Base-by-base conservation (phyloP, 2,329 filamentous ascomycete species). In the Epichloe baconii region DNA sequence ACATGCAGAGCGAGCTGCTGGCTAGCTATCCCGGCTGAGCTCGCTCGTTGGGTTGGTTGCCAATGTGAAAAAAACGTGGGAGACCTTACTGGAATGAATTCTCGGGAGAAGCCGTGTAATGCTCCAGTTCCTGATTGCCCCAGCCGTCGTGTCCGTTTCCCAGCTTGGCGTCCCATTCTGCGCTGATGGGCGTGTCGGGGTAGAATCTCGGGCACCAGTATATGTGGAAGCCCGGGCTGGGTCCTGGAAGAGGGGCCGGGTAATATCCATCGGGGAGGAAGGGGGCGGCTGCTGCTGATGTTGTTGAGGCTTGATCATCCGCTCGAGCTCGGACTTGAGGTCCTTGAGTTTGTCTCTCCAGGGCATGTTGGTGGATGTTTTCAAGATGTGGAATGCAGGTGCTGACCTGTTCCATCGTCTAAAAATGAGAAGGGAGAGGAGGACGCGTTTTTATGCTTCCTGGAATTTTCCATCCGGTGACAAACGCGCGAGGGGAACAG, bases 61-160 rank as follows among this genome's bases (percentile, higher is more conserved):
- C 6, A 2, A 5, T 17, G 17, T 17, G 17, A 8, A 43, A 14
- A 19, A 7, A 26, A 0, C 2, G 23, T 7, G 2, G 23, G 23
- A 26, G 6, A 26, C 53, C 64, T 35, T 53, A 69, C 67, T 79
- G 70, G 60, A 81, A 82, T 21, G 72, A 72, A 58, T 81, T 81
- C 4, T 66, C 59, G 0, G 69, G 61, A 11, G 65, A 61, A 36
- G 71, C 64, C 5, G 74, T 75, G 60, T 82, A 82, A 64, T 77
- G 74, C 62, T 82, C 71, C 47, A 77, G 66, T 65, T 82, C 78
- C 54, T 78, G 74, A 59, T 82, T 82, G 21, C 78, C 78, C 78
- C 78, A 82, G 38, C 78, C 78, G 58, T 78, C 71, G n/a, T 70
- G 71, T 31, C 78, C 78, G 36, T 73, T 73, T 31, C 74, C 71